Evolutionary conservation across 2,329 filamentous ascomycete species (phyloP).

Genomic region (Trichophyton schoenleinii): DNA sequence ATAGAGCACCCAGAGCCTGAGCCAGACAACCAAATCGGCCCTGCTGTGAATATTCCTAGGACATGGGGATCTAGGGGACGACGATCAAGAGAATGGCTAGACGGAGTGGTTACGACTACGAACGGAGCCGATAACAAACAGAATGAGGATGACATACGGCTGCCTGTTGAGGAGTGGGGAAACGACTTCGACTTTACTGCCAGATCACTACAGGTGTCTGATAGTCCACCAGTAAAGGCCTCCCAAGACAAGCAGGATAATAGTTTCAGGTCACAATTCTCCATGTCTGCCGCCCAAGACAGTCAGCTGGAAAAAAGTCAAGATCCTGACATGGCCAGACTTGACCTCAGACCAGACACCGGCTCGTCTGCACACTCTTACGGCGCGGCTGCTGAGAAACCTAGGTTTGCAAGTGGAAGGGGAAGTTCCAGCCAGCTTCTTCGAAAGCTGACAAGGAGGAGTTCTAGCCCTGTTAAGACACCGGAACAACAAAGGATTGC

Average conservation of each 20-base stretch:
- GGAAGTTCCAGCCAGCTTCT: conserved; percentile 29
- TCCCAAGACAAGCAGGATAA: not conserved
- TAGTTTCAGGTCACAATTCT: not conserved
- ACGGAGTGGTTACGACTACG: conserved; percentile 18
- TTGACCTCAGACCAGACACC: conserved; percentile 26
- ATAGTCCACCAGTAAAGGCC: conserved; percentile 17
- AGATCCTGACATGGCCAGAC: conserved; percentile 9
- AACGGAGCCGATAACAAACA: not conserved
- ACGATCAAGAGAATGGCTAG: conserved; percentile 25
- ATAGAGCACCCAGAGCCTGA: conserved; percentile 9
- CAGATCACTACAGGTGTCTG: conserved; percentile 20
- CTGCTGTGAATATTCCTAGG: conserved; percentile 26
- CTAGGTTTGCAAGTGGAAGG: conserved; percentile 21
- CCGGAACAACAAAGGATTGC: conserved; percentile 24
- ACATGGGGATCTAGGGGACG: conserved; percentile 27
- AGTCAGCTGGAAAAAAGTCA: not conserved
- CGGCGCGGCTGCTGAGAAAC: conserved; percentile 21
- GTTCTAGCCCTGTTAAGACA: conserved; percentile 23
- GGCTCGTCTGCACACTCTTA: conserved; percentile 28
- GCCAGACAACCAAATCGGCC: conserved; percentile 18
- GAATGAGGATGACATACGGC: not conserved
- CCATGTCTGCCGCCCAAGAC: not conserved
- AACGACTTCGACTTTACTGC: conserved; percentile 20
- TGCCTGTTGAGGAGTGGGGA: conserved; percentile 15
- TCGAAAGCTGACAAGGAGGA: conserved; percentile 30